Conservation (phyloP, 345 rosid species). For the Citrus maxima region DNA sequence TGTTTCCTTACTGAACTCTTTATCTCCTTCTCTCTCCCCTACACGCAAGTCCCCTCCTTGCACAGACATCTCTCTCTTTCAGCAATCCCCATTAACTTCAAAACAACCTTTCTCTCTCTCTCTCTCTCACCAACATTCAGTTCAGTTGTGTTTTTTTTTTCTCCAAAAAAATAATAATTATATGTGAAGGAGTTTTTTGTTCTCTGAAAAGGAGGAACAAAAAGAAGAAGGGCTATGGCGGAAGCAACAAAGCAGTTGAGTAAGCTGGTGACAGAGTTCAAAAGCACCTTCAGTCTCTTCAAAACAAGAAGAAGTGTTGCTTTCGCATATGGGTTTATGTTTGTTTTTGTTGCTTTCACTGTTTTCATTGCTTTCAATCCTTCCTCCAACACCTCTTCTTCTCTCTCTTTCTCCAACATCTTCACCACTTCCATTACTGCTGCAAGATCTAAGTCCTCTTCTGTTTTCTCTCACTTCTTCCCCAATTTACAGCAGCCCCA, state of each 20-base stretch:
- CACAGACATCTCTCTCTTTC: neutral
- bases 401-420: constrained; percentile 52
- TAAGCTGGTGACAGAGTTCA: constrained; percentile 34
- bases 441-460: constrained; percentile 51
- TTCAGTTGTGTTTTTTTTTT: neutral
- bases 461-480: constrained; percentile 45
- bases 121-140: neutral
- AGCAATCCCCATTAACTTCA: neutral
- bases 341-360: constrained; percentile 64
- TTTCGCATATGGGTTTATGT: constrained; percentile 60
- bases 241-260: constrained; percentile 50
- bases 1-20: neutral
- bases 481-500: constrained; percentile 20
- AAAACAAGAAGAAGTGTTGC: constrained; percentile 52
- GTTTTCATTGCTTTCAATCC: constrained; percentile 65
- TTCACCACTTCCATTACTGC: constrained; percentile 22
- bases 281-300: constrained; percentile 37
- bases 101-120: neutral
- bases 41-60: neutral
- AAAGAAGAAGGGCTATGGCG: constrained; percentile 37
- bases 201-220: too few species aligned
- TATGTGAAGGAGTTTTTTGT: neutral
- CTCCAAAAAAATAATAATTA: neutral
- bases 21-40: neutral
- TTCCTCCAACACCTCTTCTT: constrained; percentile 48